Conservation (phyloP, 768 basidiomycete species). For the Coprinellus aureogranulatus region DNA sequence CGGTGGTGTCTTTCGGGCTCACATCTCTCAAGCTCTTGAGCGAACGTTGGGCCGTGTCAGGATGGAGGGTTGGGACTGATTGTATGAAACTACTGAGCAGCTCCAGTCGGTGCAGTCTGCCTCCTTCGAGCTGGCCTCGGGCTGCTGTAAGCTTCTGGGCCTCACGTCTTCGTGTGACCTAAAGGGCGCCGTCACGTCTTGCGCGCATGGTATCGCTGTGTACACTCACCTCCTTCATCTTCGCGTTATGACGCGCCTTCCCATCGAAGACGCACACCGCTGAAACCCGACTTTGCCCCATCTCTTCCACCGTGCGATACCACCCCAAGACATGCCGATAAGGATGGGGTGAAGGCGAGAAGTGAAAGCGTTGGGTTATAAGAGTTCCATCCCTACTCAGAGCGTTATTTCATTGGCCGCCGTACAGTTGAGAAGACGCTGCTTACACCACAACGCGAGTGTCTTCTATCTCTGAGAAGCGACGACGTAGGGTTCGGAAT, state of each 20-base stretch:
- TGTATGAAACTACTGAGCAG: conserved; percentile 3
- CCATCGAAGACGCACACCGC: conserved; percentile 84
- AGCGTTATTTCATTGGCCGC: conserved; percentile 2
- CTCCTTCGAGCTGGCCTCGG: conserved; percentile 7
- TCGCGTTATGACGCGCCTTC: conserved; percentile 60
- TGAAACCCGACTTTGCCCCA: conserved; percentile 52
- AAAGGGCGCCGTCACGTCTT: neutral
- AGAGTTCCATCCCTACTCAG: conserved; percentile 75
- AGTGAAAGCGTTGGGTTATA: conserved; percentile 80
- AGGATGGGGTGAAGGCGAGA: conserved; percentile 58
- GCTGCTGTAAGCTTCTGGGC: conserved; percentile 6
- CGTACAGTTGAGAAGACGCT: conserved; percentile 4
- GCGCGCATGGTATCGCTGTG: neutral
- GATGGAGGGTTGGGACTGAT: neutral
- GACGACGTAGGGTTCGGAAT: conserved; percentile 59
- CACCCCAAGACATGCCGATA: conserved; percentile 76
- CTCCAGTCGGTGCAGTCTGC: conserved; percentile 10
- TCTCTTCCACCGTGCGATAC: conserved; percentile 66
- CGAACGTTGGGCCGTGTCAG: neutral
- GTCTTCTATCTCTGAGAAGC: conserved; percentile 58
- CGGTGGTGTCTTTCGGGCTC: conserved; percentile 3
- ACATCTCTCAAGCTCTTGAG: conserved; percentile 4
- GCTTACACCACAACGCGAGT: conserved; percentile 75
- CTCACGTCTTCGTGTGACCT: conserved; percentile 6
- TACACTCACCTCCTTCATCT: conserved; percentile 61